Conservation (phyloP, 306 rosid species). For the Psophocarpus tetragonolobus region DNA sequence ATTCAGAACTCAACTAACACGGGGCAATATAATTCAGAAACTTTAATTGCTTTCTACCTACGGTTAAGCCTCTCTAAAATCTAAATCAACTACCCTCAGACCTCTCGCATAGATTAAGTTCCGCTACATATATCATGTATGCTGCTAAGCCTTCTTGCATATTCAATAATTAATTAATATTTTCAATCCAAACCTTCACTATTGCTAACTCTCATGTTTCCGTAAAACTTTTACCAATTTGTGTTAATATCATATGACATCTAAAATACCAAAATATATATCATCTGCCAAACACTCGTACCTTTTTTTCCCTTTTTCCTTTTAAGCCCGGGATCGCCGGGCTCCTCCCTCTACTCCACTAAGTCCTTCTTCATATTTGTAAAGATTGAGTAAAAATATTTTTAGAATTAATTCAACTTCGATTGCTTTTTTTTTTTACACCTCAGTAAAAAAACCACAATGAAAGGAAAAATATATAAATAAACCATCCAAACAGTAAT, state of each 20-base stretch:
- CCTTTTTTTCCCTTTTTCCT: no score
- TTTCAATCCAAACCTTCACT: neutral
- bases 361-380: neutral
- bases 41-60: constrained; percentile 18
- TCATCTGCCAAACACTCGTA: neutral
- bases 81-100: no score
- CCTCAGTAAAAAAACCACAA: no score
- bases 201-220: no score
- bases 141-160: neutral
- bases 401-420: neutral
- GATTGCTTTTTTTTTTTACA: no score
- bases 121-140: neutral
- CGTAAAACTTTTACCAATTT: no score
- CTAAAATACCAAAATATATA: neutral
- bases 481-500: no score
- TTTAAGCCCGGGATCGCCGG: no score
- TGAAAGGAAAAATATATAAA: no score
- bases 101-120: neutral
- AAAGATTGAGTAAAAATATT: neutral
- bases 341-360: neutral
- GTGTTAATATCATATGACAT: neutral
- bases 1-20: constrained; percentile 28
- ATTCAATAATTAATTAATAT: neutral
- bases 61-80: neutral
- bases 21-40: neutral